Evolutionary conservation across 139 green algal species (phyloP).

Genomic region (Helicosporidium sp.): DNA sequence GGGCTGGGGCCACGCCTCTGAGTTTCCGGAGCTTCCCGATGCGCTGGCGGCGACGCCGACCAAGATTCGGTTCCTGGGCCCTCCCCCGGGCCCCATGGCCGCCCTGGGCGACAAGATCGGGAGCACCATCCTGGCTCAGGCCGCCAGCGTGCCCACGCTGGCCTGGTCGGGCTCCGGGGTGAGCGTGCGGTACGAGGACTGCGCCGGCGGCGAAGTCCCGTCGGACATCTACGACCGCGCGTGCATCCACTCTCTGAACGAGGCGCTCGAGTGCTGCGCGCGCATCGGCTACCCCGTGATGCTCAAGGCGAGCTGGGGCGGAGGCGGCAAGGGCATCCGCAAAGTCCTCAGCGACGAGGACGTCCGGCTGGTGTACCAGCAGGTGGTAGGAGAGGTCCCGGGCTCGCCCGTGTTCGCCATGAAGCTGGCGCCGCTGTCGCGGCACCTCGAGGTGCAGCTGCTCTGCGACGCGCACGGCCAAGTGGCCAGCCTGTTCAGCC

Average conservation of each 20-base stretch:
- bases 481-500: constrained; percentile 61
- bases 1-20: constrained; percentile 86
- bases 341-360: constrained; percentile 38
- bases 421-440: constrained; percentile 67
- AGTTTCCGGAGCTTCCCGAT: constrained; percentile 82
- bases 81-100: constrained; percentile 59
- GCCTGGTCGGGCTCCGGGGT: constrained; percentile 74
- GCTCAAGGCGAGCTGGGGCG: constrained; percentile 92
- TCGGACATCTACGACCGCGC: constrained; percentile 44
- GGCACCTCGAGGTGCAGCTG: constrained; percentile 94
- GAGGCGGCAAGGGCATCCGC: constrained; percentile 92
- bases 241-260: constrained; percentile 49
- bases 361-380: constrained; percentile 21
- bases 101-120: constrained; percentile 89
- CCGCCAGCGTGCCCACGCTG: constrained; percentile 55
- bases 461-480: constrained; percentile 71
- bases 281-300: constrained; percentile 84
- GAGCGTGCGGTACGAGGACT: constrained; percentile 38
- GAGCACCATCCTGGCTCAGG: constrained; percentile 84
- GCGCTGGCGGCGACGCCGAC: constrained; percentile 29
- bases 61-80: constrained; percentile 80
- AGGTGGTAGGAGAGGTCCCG: constrained; percentile 83
- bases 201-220: constrained; percentile 43
- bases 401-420: constrained; percentile 91
- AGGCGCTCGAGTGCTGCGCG: constrained; percentile 45